Percentiles rank a stretch among this genome's conserved stretches.
Evolutionary conservation across 2,329 filamentous ascomycete genomes (phyloP).

Genomic region (Pseudocercospora eumusae): DNA sequence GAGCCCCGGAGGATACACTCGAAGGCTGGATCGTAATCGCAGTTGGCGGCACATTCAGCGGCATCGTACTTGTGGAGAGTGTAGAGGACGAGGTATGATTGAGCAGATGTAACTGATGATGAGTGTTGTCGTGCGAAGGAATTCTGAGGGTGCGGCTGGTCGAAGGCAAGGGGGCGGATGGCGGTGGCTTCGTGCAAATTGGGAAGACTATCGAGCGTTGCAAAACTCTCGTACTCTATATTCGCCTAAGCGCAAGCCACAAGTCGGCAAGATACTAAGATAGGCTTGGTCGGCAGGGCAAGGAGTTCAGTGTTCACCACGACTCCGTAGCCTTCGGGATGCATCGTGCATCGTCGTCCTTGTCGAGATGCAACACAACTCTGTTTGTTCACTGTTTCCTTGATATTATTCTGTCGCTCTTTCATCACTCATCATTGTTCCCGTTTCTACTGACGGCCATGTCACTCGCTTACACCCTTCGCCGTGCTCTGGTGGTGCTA

Average conservation of each 20-base stretch:
- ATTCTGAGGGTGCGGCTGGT: constrained; percentile 22
- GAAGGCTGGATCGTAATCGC: constrained; percentile 34
- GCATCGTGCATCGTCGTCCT: constrained; percentile 8
- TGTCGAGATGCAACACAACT: background rate
- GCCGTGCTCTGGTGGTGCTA: constrained; percentile 2
- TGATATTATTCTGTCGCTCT: constrained; percentile 1
- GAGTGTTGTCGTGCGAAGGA: constrained; percentile 21
- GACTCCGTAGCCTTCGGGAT: background rate
- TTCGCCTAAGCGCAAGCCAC: constrained; percentile 3
- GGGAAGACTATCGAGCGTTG: constrained; percentile 10
- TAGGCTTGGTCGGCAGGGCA: constrained; percentile 4
- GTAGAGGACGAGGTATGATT: constrained; percentile 31
- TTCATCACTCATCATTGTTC: too few relatives aligned
- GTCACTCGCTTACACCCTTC: constrained; percentile 2
- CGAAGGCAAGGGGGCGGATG: constrained; percentile 32
- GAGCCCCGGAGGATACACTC: constrained; percentile 40
- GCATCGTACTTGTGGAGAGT: constrained; percentile 30
- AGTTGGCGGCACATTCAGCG: constrained; percentile 26
- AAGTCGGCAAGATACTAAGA: background rate
- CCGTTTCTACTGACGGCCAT: constrained; percentile 6
- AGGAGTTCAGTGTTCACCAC: constrained; percentile 5
- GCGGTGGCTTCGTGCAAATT: too few relatives aligned
- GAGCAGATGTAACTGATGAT: constrained; percentile 22
- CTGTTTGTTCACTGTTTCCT: background rate
- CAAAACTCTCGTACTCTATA: background rate